Percentiles rank a stretch among this genome's conserved stretches.
phyloP scores from a whole-genome alignment of 2,329 filamentous ascomycete species.

The Periconia digitata region DNA sequence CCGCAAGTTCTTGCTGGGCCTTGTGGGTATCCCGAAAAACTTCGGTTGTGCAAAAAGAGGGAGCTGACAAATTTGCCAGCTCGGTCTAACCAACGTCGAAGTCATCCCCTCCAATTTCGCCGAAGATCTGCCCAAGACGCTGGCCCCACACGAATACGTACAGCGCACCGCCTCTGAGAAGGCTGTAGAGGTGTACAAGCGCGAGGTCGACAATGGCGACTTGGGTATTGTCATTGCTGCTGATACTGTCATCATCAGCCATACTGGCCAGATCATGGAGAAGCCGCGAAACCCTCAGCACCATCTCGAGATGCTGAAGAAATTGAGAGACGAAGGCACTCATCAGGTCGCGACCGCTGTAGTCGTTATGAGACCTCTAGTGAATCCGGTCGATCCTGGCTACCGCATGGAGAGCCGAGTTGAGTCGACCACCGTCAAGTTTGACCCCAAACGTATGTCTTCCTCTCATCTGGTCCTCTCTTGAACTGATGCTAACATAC shows the following conservation, averaged over 20 bases:
- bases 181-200: constrained; percentile 70
- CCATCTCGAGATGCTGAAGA: constrained; percentile 81
- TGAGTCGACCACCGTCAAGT: constrained; percentile 90
- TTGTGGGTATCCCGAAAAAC: constrained; percentile 53
- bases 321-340: constrained; percentile 71
- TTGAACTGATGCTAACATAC: constrained; percentile 3
- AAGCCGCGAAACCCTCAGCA: constrained; percentile 83
- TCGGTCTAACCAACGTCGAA: constrained; percentile 81
- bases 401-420: constrained; percentile 80
- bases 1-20: constrained; percentile 74
- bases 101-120: constrained; percentile 79
- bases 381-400: constrained; percentile 78
- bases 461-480: not conserved
- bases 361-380: constrained; percentile 77
- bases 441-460: constrained; percentile 61
- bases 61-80: constrained; percentile 49
- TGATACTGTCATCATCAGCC: constrained; percentile 84
- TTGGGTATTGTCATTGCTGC: constrained; percentile 85
- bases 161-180: constrained; percentile 83
- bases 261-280: constrained; percentile 78
- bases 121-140: constrained; percentile 87
- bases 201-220: constrained; percentile 66
- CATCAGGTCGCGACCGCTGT: constrained; percentile 89
- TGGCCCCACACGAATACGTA: constrained; percentile 88
- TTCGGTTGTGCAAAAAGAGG: not conserved